Percentiles rank a stretch among this genome's conserved stretches.
Conservation (phyloP, 2,329 filamentous ascomycete genomes). For the Xylariales sp. region DNA sequence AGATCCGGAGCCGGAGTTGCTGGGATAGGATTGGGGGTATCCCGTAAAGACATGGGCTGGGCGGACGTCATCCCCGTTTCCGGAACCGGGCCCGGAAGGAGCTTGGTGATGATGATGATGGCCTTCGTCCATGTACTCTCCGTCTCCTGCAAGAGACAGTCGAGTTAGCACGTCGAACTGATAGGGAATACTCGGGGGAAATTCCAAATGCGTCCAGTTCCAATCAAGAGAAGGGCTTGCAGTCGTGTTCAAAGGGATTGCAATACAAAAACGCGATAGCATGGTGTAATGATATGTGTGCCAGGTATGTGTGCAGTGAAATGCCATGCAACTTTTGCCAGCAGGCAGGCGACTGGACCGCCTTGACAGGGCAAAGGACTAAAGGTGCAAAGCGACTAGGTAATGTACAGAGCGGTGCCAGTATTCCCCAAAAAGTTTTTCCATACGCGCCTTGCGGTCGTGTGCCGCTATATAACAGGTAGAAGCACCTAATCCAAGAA, state of each 20-base stretch:
- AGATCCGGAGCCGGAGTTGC: constrained; percentile 36
- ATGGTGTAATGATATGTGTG: constrained; percentile 29
- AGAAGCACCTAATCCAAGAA: constrained; percentile 25
- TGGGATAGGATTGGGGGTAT: constrained; percentile 29
- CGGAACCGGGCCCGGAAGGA: constrained; percentile 46
- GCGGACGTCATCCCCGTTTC: constrained; percentile 52
- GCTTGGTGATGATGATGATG: constrained; percentile 62
- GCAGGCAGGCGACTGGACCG: constrained; percentile 34
- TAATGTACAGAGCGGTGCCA: constrained; percentile 54
- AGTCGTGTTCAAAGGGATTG: too few species aligned
- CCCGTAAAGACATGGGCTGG: constrained; percentile 32
- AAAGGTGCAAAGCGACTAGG: constrained; percentile 36
- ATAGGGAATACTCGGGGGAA: too few species aligned
- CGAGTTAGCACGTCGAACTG: constrained; percentile 29
- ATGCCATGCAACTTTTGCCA: constrained; percentile 32
- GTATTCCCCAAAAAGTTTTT: constrained; percentile 23
- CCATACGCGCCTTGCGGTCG: constrained; percentile 30
- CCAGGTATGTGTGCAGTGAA: constrained; percentile 32
- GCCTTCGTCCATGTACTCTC: constrained; percentile 59
- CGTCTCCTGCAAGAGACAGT: constrained; percentile 46
- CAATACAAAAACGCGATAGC: constrained; percentile 18
- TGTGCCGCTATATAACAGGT: constrained; percentile 31
- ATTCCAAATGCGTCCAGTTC: constrained; percentile 3
- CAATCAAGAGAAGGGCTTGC: constrained; percentile 22
- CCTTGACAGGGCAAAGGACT: constrained; percentile 28